Evolutionary conservation across 192 early-diverging fungal species (phyloP).

Genomic region (Coemansia sp.): DNA sequence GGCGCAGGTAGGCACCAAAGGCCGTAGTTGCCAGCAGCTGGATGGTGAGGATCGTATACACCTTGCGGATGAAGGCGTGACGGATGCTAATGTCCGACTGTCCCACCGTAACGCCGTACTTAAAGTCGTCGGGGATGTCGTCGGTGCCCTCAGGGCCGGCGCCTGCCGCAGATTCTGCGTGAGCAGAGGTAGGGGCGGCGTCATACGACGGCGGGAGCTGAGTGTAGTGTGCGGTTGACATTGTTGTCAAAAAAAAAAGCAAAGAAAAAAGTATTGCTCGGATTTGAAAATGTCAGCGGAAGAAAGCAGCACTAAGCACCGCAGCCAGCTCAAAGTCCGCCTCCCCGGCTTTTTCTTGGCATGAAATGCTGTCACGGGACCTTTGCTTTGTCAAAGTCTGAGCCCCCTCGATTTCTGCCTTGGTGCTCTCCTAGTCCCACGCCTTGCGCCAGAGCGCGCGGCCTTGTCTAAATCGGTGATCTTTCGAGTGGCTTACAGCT

Average conservation of each 20-base stretch:
- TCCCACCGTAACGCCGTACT: conserved; percentile 52
- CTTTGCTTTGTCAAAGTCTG: too few relatives aligned
- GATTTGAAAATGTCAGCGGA: background rate
- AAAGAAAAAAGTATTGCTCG: background rate
- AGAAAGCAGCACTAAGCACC: background rate
- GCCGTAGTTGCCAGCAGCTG: conserved; percentile 65
- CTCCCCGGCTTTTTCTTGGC: too few relatives aligned
- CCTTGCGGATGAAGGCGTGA: conserved; percentile 71
- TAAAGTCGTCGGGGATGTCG: conserved; percentile 60
- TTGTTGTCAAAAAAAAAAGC: conserved; percentile 12
- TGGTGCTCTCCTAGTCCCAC: too few relatives aligned
- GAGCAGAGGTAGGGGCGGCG: conserved; percentile 3
- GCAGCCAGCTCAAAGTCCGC: too few relatives aligned
- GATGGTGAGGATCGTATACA: conserved; percentile 68
- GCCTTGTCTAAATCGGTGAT: background rate
- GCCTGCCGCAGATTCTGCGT: conserved; percentile 1
- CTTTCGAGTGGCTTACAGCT: background rate
- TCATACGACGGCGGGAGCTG: conserved; percentile 45
- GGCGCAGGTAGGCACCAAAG: conserved; percentile 63
- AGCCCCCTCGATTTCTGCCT: too few relatives aligned
- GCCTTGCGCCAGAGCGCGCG: background rate
- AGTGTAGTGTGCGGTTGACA: conserved; percentile 48
- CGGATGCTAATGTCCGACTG: conserved; percentile 57
- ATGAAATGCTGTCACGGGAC: too few relatives aligned
- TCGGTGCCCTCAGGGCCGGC: conserved; percentile 9